phyloP scores from a whole-genome alignment of 768 basidiomycete genomes.

The Candolleomyces efflorescens region DNA sequence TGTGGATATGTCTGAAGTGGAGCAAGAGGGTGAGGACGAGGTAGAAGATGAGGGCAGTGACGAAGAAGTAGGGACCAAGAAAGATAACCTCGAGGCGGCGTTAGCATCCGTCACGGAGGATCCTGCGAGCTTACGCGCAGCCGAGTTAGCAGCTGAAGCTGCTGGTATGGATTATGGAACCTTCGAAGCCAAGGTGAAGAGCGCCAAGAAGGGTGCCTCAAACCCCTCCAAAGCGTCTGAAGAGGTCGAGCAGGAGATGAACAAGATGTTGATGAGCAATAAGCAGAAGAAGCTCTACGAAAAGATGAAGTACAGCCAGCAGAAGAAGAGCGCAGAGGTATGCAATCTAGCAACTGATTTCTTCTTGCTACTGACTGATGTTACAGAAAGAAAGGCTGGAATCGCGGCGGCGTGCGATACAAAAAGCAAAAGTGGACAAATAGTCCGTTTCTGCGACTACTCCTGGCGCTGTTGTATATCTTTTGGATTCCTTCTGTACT shows the following conservation, averaged over 20 bases:
- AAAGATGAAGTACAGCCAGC: slow-evolving; percentile 85
- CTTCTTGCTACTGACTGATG: slow-evolving; percentile 1
- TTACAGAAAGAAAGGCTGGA: slow-evolving; percentile 58
- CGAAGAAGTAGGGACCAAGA: slow-evolving; percentile 11
- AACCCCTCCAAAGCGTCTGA: slow-evolving; percentile 24
- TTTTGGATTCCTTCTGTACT: neutral
- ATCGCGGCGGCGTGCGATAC: slow-evolving; percentile 50
- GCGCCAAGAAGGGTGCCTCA: slow-evolving; percentile 44
- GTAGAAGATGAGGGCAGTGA: slow-evolving; percentile 10
- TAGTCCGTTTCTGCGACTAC: neutral
- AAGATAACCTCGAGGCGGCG: slow-evolving; percentile 8
- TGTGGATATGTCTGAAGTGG: slow-evolving; percentile 20
- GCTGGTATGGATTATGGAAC: slow-evolving; percentile 75
- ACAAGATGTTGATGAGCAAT: slow-evolving; percentile 98
- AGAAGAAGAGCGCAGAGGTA: slow-evolving; percentile 77
- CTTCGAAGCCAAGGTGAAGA: slow-evolving; percentile 74
- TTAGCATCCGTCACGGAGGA: slow-evolving; percentile 33
- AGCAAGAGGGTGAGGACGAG: slow-evolving; percentile 21
- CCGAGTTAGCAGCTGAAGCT: slow-evolving; percentile 89
- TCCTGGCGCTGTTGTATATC: slow-evolving; percentile 2
- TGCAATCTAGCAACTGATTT: slow-evolving; percentile 20
- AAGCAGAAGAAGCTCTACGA: slow-evolving; percentile 92
- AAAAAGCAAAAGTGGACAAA: slow-evolving; percentile 44
- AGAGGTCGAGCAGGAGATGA: slow-evolving; percentile 76
- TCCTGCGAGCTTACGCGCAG: slow-evolving; percentile 69